Conservation (phyloP, 148 eudicot species). For the Pouteria glomerata region DNA sequence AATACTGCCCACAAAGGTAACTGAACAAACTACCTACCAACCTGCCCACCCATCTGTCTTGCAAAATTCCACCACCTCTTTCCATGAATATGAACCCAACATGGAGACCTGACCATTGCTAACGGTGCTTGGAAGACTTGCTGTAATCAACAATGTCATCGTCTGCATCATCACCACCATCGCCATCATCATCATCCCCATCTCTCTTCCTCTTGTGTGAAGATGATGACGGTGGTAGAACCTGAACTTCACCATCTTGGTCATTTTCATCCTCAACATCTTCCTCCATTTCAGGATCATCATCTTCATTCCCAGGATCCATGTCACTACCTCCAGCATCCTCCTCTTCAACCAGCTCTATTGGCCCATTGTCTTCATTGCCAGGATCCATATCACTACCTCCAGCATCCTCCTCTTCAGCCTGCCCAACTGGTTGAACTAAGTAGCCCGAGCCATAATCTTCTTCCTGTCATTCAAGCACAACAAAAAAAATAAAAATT, state of each 20-base stretch:
- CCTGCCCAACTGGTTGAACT: slow-evolving; percentile 62
- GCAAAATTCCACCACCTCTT: background rate
- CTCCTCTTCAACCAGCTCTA: slow-evolving; percentile 45
- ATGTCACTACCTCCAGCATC: slow-evolving; percentile 47
- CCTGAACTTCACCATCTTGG: slow-evolving; percentile 44
- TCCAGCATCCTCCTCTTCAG: slow-evolving; percentile 38
- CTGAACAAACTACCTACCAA: background rate
- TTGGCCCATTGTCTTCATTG: slow-evolving; percentile 36
- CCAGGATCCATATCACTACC: slow-evolving; percentile 49
- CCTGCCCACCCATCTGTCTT: background rate
- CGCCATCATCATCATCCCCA: slow-evolving; percentile 21
- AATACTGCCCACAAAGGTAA: slow-evolving; percentile 10
- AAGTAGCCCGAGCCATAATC: slow-evolving; percentile 67
- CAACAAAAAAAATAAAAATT: background rate
- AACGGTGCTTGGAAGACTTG: slow-evolving; percentile 45
- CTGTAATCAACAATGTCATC: slow-evolving; percentile 24
- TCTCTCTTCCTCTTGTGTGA: slow-evolving; percentile 46
- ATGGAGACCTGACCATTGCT: background rate
- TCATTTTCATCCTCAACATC: slow-evolving; percentile 53
- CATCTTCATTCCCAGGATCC: slow-evolving; percentile 41
- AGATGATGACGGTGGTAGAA: slow-evolving; percentile 35
- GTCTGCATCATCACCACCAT: slow-evolving; percentile 19
- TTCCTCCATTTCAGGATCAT: slow-evolving; percentile 40
- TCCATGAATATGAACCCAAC: background rate
- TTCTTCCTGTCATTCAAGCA: slow-evolving; percentile 58